phyloP scores from a whole-genome alignment of 202 grass and related monocot genomes.

The Eragrostis tef region DNA sequence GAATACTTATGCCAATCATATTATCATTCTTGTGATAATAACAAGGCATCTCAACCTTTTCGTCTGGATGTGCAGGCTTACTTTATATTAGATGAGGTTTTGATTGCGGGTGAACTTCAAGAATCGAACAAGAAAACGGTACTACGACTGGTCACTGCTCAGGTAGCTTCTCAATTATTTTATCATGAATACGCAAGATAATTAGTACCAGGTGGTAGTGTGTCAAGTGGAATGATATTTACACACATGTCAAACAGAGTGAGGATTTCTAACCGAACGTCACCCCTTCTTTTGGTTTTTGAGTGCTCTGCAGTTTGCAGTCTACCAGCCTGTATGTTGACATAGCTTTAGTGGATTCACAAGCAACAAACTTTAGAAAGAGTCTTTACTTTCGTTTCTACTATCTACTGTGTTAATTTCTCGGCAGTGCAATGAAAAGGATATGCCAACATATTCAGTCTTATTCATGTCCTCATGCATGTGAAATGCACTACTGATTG shows the following conservation, averaged over 20 bases:
- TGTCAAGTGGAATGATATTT: not conserved
- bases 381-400: not conserved
- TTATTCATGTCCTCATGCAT: conserved; percentile 47
- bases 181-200: not conserved
- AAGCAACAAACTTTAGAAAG: conserved; percentile 35
- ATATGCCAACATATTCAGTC: conserved; percentile 30
- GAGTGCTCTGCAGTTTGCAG: not conserved
- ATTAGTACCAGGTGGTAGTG: conserved; percentile 34
- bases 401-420: not conserved
- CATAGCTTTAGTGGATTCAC: not conserved
- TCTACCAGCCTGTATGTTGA: not conserved
- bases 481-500: conserved; percentile 42
- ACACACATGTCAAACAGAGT: not conserved
- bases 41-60: not conserved
- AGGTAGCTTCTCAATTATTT: conserved; percentile 49
- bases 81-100: conserved; percentile 77
- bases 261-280: conserved; percentile 11
- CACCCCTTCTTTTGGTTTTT: not conserved
- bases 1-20: conserved; percentile 1
- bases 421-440: conserved; percentile 33
- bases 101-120: conserved; percentile 82
- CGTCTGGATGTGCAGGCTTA: conserved; percentile 53
- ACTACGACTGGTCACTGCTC: conserved; percentile 66
- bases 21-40: not conserved
- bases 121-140: conserved; percentile 80